Base-by-base conservation (phyloP, 2,329 filamentous ascomycete species). In the Trichoderma harzianum region DNA sequence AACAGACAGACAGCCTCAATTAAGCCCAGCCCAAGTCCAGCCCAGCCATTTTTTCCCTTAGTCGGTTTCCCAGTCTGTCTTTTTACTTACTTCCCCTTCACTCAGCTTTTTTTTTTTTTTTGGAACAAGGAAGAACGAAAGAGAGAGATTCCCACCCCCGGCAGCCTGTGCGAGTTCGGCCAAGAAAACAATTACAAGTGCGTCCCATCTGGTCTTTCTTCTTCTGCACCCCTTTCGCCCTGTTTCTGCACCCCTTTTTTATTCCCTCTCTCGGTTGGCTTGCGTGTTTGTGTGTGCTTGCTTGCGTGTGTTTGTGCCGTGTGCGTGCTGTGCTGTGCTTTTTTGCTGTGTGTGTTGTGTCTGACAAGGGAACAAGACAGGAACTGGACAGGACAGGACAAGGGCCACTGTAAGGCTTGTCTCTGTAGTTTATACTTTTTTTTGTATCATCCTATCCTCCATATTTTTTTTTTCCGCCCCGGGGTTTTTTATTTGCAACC, bases 401-500 rank as follows among this genome's bases (percentile, higher is more conserved):
- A 64, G 64, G 53, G 51, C 64, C 64, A 34, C 28, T 36, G 58
- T 36, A 26, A 61, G 32, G 28, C 58, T 36, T 34, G 57, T 60
- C 57, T 60, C 57, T 60, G 28, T 60, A 32, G 18, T 60, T 34
- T 34, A n/a, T 30, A 30, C 26, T 60, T 32, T 60, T 64, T 51
- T 64, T n/a, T 64, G 69, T 68, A 65, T 73, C 63, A 30, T 58
- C 51, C 32, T 55, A 28, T 57, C 14, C 47, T 55, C 32, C 12
- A 34, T 34, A 39, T 67, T 57, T 67, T 55, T 67, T 55, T 66
- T 55, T 39, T 18, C 34, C 60, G 21, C 60, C 18, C 34, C 51
- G 51, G 18, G 67, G 51, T 69, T 69, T 51, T 71, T 68, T 21
- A 51, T 68, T 71, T 71, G 63, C 69, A 63, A 71, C 63, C 61